Conservation (phyloP, 108 stramenopile species). For the Nitzschia sp. region DNA sequence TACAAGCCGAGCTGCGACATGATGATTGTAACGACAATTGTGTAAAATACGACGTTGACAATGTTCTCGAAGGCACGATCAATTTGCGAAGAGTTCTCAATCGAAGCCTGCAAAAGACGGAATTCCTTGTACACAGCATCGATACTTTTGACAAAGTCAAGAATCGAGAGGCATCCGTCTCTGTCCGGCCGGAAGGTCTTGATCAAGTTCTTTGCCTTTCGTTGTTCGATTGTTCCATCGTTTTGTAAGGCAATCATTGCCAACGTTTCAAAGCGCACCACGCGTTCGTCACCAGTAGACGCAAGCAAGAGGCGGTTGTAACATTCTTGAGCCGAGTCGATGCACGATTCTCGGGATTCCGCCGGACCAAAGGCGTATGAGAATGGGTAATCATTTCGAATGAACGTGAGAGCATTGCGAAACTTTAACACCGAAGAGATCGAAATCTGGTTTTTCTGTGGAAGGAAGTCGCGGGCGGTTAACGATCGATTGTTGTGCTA, state of each 20-base stretch:
- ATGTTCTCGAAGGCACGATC: slow-evolving; percentile 68
- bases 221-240: slow-evolving; percentile 32
- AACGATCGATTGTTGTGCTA: too few species aligned
- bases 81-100: slow-evolving; percentile 57
- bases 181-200: slow-evolving; percentile 65
- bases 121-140: slow-evolving; percentile 74
- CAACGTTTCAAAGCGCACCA: slow-evolving; percentile 53
- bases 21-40: slow-evolving; percentile 44
- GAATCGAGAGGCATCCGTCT: slow-evolving; percentile 43
- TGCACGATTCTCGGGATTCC: slow-evolving; percentile 53
- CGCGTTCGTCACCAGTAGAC: slow-evolving; percentile 2
- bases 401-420: slow-evolving; percentile 57
- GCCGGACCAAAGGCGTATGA: slow-evolving; percentile 67
- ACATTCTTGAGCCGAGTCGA: slow-evolving; percentile 58
- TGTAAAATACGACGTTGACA: slow-evolving; percentile 65
- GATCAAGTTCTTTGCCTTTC: slow-evolving; percentile 52
- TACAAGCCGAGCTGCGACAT: slow-evolving; percentile 47
- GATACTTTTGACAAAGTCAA: slow-evolving; percentile 55
- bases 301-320: slow-evolving; percentile 52
- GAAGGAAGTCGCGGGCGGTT: too few species aligned
- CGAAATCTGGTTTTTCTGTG: slow-evolving; percentile 16
- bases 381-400: slow-evolving; percentile 60
- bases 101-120: slow-evolving; percentile 60
- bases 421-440: slow-evolving; percentile 54
- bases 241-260: slow-evolving; percentile 36